Base-by-base conservation (phyloP, 1,139 yeast genomes). In the Blastobotrys apis region DNA sequence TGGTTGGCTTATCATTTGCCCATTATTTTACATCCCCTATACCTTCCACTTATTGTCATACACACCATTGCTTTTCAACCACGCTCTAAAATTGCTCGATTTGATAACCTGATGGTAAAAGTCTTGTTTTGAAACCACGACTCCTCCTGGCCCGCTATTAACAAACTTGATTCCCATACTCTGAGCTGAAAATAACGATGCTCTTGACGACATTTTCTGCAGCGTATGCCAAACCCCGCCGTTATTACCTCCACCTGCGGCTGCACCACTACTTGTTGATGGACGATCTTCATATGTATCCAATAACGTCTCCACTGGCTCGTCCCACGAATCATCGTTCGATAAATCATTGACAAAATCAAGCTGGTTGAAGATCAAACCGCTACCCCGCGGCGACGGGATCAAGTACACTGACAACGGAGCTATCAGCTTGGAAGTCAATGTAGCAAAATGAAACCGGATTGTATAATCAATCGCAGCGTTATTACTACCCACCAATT, bases 361-460 rank as follows among this genome's bases (percentile, higher is more conserved):
- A 15, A 43, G 36, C 35, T 43, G 45, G 39, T 43, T 43, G 32
- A 43, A 49, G 21, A 42, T 44, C 19, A 49, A 41, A 13, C 42
- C 39, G 19, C 31, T 19, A 1, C 41, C 34, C 9, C 21, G 20
- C n/a, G 41, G 37, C 36, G 45, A 43, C 2, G 49, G 47, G 5
- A 45, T 43, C 22, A 54, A 44, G 42, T 53, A 52, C 20, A 47
- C 47, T 2, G 54, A 40, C 25, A 56, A 45, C 16, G 60, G 60
- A 4, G 56, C 47, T n/a, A 56, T 43, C 26, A 56, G 44, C 41
- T 47, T 50, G 25, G 58, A 48, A 4, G 57, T 55, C n/a, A 56
- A 42, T 3, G 58, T 53, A 3, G 59, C 57, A 42, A 56, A 56
- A 38, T 56, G 58, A 38, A 56, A 48, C 30, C 56, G 41, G 23